A percentile compares a stretch with the other conserved stretches of the same genome.
phyloP scores from a whole-genome alignment of 306 rosid species.

The Hippophae gyantsensis region DNA sequence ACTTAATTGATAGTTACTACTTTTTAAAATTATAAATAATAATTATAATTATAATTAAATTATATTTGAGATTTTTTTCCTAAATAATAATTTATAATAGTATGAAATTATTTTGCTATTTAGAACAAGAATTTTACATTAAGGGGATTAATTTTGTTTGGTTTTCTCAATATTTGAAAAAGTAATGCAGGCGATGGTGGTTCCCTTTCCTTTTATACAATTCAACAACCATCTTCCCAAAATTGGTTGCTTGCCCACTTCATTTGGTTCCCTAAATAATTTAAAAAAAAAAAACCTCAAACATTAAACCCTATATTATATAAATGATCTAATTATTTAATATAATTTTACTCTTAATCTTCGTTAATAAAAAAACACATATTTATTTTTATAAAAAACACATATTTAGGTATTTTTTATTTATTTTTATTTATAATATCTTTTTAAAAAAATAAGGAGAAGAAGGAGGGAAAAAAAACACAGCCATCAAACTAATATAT shows the following conservation, averaged over 20 bases:
- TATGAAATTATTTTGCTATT: not conserved
- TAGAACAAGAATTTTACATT: not conserved
- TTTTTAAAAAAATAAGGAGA: no score
- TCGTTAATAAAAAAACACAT: no score
- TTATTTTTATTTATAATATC: no score
- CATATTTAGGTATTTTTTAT: no score
- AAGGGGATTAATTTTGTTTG: not conserved
- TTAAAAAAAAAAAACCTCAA: not conserved
- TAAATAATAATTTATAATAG: not conserved
- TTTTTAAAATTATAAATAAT: no score
- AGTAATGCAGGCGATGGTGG: slow-evolving; percentile 24
- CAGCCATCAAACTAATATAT: no score
- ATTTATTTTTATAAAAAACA: no score
- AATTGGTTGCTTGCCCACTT: slow-evolving; percentile 62
- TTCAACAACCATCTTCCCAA: slow-evolving; percentile 43
- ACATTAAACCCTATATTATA: not conserved
- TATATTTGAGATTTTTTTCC: no score
- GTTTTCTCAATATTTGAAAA: slow-evolving; percentile 9
- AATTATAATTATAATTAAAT: not conserved
- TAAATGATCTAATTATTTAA: not conserved
- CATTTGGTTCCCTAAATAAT: slow-evolving; percentile 21
- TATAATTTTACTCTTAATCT: not conserved
- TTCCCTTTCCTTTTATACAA: slow-evolving; percentile 32
- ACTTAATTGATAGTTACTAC: not conserved
- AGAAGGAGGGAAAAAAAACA: no score